These are phyloP conservation scores for Basidioascus undulatus DNA, from an alignment of 768 basidiomycete genomes.

Conservation along the genomic window DNA sequence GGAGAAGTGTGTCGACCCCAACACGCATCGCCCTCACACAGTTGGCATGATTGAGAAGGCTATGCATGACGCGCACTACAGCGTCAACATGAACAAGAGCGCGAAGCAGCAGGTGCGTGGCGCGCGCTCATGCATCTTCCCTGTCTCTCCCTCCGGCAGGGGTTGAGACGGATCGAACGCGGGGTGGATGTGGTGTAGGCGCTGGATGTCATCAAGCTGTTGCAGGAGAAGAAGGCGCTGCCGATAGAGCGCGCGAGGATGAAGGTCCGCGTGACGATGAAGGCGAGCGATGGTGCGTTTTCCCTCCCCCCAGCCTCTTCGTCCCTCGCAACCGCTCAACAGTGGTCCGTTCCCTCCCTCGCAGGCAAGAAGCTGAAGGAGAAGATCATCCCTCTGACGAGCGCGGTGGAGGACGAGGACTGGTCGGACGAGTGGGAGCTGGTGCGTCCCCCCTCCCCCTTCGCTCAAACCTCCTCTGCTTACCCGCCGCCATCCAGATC, in stretches of 20 bases:
- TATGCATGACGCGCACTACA: slow-evolving; percentile 84
- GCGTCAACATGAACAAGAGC: slow-evolving; percentile 62
- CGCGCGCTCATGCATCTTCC: not conserved
- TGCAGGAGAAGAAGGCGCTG: slow-evolving; percentile 60
- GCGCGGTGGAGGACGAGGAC: slow-evolving; percentile 64
- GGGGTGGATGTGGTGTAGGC: slow-evolving; percentile 34
- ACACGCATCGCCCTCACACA: slow-evolving; percentile 67
- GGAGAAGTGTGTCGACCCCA: slow-evolving; percentile 85
- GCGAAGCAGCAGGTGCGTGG: slow-evolving; percentile 73
- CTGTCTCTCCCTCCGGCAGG: no score
- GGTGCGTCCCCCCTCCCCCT: slow-evolving; percentile 26
- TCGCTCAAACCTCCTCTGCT: not conserved
- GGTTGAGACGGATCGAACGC: no score
- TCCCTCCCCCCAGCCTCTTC: no score
- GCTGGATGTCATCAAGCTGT: slow-evolving; percentile 59
- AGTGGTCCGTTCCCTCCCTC: no score
- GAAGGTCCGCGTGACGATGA: slow-evolving; percentile 62
- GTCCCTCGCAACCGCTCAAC: no score
- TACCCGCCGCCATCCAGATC: slow-evolving; percentile 27
- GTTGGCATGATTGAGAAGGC: slow-evolving; percentile 95
- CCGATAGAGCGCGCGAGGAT: slow-evolving; percentile 84
- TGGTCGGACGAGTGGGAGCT: slow-evolving; percentile 58
- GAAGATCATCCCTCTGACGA: slow-evolving; percentile 43
- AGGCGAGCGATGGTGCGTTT: no score
- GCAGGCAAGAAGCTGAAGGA: slow-evolving; percentile 47